Conservation (phyloP, 495 filamentous ascomycete genomes). For the Tetracladium setigerum region DNA sequence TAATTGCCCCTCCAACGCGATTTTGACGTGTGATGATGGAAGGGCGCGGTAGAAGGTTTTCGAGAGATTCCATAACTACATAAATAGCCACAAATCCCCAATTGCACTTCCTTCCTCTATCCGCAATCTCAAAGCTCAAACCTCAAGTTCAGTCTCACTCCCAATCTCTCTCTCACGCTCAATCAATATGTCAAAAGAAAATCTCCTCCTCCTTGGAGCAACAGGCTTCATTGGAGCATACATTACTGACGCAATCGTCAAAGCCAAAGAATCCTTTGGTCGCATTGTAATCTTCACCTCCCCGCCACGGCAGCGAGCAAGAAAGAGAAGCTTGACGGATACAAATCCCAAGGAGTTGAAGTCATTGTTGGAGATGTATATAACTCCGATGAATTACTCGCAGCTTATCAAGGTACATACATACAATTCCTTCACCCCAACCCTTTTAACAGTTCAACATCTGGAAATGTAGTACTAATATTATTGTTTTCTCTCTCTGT, state of each 20-base stretch:
- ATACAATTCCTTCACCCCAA: too few species aligned
- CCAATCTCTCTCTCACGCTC: too few species aligned
- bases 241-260: constrained; percentile 52
- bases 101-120: too few species aligned
- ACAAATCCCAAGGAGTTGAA: constrained; percentile 42
- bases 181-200: too few species aligned
- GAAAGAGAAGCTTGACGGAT: constrained; percentile 38
- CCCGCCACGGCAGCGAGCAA: constrained; percentile 37
- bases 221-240: constrained; percentile 60
- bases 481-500: constrained; percentile 48
- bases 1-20: too few species aligned
- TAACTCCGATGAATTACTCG: constrained; percentile 39
- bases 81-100: too few species aligned
- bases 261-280: constrained; percentile 41
- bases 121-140: too few species aligned
- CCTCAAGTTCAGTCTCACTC: too few species aligned
- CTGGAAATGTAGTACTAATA: not conserved
- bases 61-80: too few species aligned
- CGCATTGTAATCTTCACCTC: constrained; percentile 60
- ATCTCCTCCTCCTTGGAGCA: constrained; percentile 59
- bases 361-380: constrained; percentile 54
- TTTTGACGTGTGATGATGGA: too few species aligned
- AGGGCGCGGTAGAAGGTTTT: too few species aligned
- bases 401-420: constrained; percentile 11
- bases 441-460: not conserved